A percentile compares a stretch with the other conserved stretches of the same genome.
Conservation (phyloP, 2,329 filamentous ascomycete species). For the Scytalidium lignicola region DNA sequence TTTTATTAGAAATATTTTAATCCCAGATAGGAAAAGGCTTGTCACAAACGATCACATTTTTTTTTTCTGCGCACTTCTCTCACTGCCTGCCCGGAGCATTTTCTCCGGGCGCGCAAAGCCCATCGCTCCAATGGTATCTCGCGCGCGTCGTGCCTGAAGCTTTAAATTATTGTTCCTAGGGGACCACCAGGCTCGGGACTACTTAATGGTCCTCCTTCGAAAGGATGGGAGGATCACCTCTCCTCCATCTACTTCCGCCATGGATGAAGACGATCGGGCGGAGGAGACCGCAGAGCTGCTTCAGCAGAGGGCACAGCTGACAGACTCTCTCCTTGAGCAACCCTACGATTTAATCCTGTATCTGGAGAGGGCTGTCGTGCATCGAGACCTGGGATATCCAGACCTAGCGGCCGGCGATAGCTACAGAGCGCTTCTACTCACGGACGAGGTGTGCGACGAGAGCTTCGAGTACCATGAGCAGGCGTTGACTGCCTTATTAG, state of each 20-base stretch:
- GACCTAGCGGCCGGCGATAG: constrained; percentile 88
- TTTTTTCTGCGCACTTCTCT: background rate
- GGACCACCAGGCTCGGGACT: background rate
- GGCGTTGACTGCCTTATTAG: constrained; percentile 40
- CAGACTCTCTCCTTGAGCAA: constrained; percentile 43
- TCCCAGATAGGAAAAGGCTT: background rate
- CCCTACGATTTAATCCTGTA: constrained; percentile 62
- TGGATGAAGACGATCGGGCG: constrained; percentile 15
- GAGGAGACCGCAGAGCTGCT: constrained; percentile 34
- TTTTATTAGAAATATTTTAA: background rate
- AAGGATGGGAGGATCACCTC: background rate
- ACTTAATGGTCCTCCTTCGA: background rate
- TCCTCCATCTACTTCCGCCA: constrained; percentile 7
- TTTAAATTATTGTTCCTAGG: background rate
- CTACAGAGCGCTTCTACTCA: constrained; percentile 81
- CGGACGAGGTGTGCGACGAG: constrained; percentile 75
- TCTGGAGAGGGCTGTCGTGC: constrained; percentile 63
- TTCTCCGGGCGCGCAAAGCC: background rate
- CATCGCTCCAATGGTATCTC: background rate
- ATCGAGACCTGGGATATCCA: constrained; percentile 75
- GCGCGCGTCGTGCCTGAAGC: background rate
- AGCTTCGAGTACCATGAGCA: constrained; percentile 77
- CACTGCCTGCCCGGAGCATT: background rate
- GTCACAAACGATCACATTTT: background rate
- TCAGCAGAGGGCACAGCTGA: constrained; percentile 50